Evolutionary conservation across 345 rosid genomes (phyloP), one percentile per base, ranked within the genome.

Genomic region (Corchorus capsularis): DNA sequence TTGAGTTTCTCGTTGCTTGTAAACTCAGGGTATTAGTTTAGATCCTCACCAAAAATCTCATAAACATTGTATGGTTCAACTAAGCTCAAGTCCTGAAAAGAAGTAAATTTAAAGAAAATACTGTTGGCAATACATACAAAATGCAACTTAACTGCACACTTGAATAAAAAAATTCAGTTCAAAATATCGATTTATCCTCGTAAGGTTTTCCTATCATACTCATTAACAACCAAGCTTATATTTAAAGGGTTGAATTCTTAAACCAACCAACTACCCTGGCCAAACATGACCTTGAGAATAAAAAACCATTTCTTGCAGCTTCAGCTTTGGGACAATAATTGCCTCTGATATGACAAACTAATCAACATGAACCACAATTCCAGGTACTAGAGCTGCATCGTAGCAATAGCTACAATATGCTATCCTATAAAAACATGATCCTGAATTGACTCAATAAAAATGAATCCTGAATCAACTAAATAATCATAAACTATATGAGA

Each of bases 311-410:
- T 62, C 45, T 62, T 14, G 19, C 19, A 34, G 20, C 67, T 63
- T 63, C 67, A 63, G 22, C 67, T 63, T 63, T 37, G 37, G 34
- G 49, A 52, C 35, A 65, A 27, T 68, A 68, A 27, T 68, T 49
- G 13, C 57, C 49, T 32, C 14, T 49, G 37, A 12, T 67, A 46
- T 27, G 43, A 41, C 22, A 32, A 47, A 32, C 72, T 27, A 69
- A 27, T 56, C 19, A 43, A 69, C 22, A 32, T 4, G 27, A 69
- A 27, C 59, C 20, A 69, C 14, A 8, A 8, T 27, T 19, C 34
- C 15, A 27, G 27, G 27, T 27, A 27, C 27, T 27, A 27, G 71
- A 14, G 56, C 8, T 19, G 1, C 20, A 69, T 11, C 52, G 15
- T 32, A 50, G 59, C 37, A 67, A 67, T 8, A 6, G 54, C 13